Conservation (phyloP, 768 basidiomycete species). For the Gymnopilus dilepis region DNA sequence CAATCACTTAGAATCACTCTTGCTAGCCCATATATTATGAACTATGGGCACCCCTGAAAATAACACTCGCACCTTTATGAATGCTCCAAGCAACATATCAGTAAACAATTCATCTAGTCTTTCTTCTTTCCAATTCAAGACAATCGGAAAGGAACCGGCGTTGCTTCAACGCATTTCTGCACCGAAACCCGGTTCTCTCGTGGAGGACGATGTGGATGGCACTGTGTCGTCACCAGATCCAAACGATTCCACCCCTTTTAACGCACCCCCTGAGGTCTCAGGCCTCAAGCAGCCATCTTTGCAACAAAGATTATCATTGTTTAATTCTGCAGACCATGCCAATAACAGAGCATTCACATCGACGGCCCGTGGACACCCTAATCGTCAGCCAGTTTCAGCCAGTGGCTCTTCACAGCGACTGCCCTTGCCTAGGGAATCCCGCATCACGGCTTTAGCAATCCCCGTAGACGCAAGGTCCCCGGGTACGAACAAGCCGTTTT, state of each 20-base stretch:
- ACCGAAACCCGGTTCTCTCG: conserved; percentile 29
- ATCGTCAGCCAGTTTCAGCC: background rate
- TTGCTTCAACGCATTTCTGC: conserved; percentile 56
- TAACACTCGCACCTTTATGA: background rate
- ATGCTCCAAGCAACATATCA: background rate
- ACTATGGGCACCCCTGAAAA: conserved; percentile 3
- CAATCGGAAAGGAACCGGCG: conserved; percentile 58
- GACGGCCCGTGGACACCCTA: background rate
- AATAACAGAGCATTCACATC: background rate
- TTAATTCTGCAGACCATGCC: background rate
- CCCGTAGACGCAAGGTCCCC: background rate
- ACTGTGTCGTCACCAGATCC: background rate
- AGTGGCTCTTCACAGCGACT: background rate
- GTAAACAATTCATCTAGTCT: conserved; percentile 36
- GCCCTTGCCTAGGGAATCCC: background rate
- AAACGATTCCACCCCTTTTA: background rate
- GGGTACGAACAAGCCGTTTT: background rate
- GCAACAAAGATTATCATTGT: conserved; percentile 15
- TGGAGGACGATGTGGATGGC: conserved; percentile 10
- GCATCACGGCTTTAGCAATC: background rate
- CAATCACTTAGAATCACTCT: background rate
- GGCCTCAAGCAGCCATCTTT: conserved; percentile 16
- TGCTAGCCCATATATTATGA: background rate
- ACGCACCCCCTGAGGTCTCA: conserved; percentile 1
- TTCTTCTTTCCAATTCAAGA: conserved; percentile 51